These are phyloP conservation scores for Teratosphaeria destructans DNA, from an alignment of 2,329 filamentous ascomycete genomes.

Conservation along the genomic window DNA sequence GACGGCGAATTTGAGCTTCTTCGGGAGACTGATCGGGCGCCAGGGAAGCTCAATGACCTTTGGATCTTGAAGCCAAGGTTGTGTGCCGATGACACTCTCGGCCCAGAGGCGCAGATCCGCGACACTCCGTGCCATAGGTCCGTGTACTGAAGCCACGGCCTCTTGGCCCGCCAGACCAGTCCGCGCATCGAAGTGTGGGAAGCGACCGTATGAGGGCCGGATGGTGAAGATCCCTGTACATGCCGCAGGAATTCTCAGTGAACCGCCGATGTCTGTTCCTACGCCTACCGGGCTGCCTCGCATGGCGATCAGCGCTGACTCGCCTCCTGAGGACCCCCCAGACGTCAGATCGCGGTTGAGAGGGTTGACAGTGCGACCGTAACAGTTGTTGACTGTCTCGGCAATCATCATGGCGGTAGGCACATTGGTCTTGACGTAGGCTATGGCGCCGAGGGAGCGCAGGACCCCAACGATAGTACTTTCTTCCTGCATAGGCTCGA, in stretches of 20 bases:
- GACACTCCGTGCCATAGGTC: conserved; percentile 49
- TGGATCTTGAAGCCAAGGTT: conserved; percentile 45
- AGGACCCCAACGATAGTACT: conserved; percentile 50
- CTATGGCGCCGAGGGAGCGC: conserved; percentile 49
- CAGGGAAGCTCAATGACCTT: conserved; percentile 45
- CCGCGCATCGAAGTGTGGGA: conserved; percentile 44
- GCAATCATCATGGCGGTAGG: conserved; percentile 61
- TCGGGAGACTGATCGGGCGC: conserved; percentile 32
- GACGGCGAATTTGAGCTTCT: conserved; percentile 50
- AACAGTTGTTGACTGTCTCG: conserved; percentile 55
- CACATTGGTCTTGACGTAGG: conserved; percentile 63
- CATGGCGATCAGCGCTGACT: conserved; percentile 52
- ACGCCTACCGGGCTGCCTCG: conserved; percentile 51
- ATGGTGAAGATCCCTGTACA: conserved; percentile 50
- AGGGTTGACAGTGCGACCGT: conserved; percentile 51
- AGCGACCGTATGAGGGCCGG: conserved; percentile 48
- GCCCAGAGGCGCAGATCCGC: conserved; percentile 39
- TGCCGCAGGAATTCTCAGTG: conserved; percentile 45
- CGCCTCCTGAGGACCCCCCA: conserved; percentile 58
- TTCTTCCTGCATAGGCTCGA: conserved; percentile 47
- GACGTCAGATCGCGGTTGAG: conserved; percentile 48
- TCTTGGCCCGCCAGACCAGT: conserved; percentile 57
- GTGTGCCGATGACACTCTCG: conserved; percentile 30
- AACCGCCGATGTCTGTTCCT: conserved; percentile 54
- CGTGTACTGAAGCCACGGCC: conserved; percentile 53